A percentile compares a stretch with the other conserved stretches of the same genome.
These are phyloP conservation scores for Elongisporangium prolatum DNA, from an alignment of 352 stramenopile genomes.

Conservation along the genomic window DNA sequence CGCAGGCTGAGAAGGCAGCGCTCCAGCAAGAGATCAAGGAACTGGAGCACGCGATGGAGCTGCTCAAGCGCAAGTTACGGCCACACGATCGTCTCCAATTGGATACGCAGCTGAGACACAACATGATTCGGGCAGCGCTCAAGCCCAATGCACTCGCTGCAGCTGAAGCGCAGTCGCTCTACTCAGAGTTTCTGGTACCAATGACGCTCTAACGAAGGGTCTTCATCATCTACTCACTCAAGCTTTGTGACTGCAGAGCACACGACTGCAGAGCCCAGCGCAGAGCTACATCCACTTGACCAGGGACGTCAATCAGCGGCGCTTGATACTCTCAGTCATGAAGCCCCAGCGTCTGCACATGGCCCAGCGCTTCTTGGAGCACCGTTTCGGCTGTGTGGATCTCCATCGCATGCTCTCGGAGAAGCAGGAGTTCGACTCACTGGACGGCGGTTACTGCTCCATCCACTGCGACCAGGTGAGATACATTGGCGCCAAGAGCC, in stretches of 20 bases:
- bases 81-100: not conserved
- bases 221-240: not conserved
- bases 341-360: not conserved
- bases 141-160: not conserved
- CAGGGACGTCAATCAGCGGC: not conserved
- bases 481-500: constrained; percentile 19
- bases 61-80: not conserved
- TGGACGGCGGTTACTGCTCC: not conserved
- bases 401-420: not conserved
- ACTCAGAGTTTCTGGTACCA: not conserved
- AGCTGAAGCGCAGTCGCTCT: not conserved
- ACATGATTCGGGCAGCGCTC: not conserved
- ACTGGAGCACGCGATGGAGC: not conserved
- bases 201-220: not conserved
- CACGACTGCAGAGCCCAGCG: not conserved
- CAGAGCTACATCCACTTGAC: not conserved
- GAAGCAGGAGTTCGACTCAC: not conserved
- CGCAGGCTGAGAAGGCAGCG: not conserved
- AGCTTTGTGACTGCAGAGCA: not conserved
- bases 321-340: not conserved
- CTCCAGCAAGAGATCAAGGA: not conserved
- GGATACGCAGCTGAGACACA: not conserved
- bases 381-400: not conserved
- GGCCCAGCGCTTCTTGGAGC: not conserved
- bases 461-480: not conserved